Percentiles rank a stretch among this genome's conserved stretches.
Evolutionary conservation across 345 rosid species (phyloP).

Genomic region (Turnera subulata): DNA sequence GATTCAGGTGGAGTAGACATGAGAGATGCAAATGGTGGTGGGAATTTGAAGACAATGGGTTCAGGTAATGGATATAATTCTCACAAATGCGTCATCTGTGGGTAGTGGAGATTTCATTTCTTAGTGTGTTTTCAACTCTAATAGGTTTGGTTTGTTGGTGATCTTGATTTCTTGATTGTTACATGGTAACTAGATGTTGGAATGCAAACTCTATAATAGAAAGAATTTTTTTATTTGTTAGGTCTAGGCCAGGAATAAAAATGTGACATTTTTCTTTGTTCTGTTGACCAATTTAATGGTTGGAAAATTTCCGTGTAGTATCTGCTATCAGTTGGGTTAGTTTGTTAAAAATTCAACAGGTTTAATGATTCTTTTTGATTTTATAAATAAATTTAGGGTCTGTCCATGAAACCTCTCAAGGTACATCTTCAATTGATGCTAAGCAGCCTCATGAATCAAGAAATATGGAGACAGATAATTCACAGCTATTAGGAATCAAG

Average conservation of each 20-base stretch:
- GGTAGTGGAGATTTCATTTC: neutral
- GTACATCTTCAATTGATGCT: conserved; percentile 22
- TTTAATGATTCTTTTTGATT: conserved; percentile 5
- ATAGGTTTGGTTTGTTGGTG: neutral
- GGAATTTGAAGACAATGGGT: conserved; percentile 10
- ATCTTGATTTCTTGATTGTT: conserved; percentile 1
- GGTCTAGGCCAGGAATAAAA: too few relatives aligned
- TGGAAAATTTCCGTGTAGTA: too few relatives aligned
- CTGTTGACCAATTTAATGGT: too few relatives aligned
- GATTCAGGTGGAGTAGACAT: neutral
- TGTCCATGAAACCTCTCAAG: conserved; percentile 32
- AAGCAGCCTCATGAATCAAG: conserved; percentile 20
- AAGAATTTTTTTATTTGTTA: too few relatives aligned
- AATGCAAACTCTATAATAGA: too few relatives aligned
- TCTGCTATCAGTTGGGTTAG: too few relatives aligned
- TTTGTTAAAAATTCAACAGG: conserved; percentile 1
- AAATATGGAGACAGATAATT: conserved; percentile 6
- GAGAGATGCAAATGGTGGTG: conserved; percentile 6
- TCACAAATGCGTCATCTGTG: too few relatives aligned
- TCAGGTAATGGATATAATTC: conserved; percentile 34
- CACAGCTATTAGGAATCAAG: conserved; percentile 16
- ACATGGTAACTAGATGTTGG: too few relatives aligned
- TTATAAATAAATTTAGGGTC: conserved; percentile 38
- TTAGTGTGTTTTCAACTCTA: neutral
- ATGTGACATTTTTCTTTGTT: too few relatives aligned